Base-by-base conservation (phyloP, 2,329 filamentous ascomycete genomes). In the Tolypocladium album region DNA sequence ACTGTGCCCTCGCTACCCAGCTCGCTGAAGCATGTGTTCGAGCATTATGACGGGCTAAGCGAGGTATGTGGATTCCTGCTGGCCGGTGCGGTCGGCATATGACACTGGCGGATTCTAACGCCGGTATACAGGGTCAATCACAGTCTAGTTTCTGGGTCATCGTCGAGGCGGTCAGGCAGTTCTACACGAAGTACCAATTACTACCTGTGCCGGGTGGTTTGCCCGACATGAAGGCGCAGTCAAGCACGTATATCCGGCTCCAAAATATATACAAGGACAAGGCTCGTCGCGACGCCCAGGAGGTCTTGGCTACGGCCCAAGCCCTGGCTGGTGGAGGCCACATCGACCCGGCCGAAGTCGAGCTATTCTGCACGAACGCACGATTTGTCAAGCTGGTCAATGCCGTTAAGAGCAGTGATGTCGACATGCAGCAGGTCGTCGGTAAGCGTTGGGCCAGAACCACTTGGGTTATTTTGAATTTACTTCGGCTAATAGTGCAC, bases 171-270 rank as follows among this genome's bases (percentile, higher is more conserved):
- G 80, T 97, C 59, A 86, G 86, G 62, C 70, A 81, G 24, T 99
- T 99, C 72, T 87, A 93, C 72, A 73, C 82, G 12, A 84, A 84
- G 59, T 85, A 97, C 70, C 76, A 81, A 9, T 81, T 87, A 36
- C 80, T 99, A 6, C 94, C 94, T 20, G 79, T 99, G 0, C 88
- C 92, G 0, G 95, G 94, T 15, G 86, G 88, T 3, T 79, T 99
- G 1, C 94, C 95, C 1, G 94, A 99, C 72, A 99, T 99, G 94
- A 99, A 99, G 77, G 92, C 94, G 3, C 85, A 93, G 70, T 96
- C 92, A 4, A 85, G 82, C 60, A 88, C 95, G 63, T 99, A 99
- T 76, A 88, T 99, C 65, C 81, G 87, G 67, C 81, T 99, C 15
- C 94, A 97, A 71, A 93, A 89, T 67, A 85, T 97, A 61, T 99